Conservation (phyloP, 2,329 filamentous ascomycete genomes). For the Ceratocystis harringtonii region DNA sequence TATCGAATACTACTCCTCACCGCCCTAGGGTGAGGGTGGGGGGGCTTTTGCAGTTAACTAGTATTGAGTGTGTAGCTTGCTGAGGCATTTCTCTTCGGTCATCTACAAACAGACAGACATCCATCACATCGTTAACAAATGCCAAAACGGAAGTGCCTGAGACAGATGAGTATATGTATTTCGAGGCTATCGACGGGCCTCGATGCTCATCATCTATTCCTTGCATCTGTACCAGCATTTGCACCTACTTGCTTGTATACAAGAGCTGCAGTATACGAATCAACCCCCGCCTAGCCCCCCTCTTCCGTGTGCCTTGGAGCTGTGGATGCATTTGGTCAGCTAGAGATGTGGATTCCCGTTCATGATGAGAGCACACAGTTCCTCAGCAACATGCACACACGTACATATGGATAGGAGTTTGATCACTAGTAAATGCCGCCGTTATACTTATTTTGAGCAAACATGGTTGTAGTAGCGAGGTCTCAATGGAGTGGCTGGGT, state of each 20-base stretch:
- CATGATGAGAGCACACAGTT: too few species aligned
- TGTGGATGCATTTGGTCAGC: too few species aligned
- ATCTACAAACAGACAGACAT: too few species aligned
- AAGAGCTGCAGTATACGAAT: neutral
- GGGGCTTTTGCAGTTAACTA: neutral
- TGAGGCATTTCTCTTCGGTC: too few species aligned
- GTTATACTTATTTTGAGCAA: neutral
- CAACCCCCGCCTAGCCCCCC: too few species aligned
- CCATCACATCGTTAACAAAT: neutral
- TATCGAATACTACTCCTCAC: neutral
- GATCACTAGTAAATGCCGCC: neutral
- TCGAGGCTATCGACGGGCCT: neutral
- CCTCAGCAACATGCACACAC: too few species aligned
- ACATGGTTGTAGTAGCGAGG: neutral
- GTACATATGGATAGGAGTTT: neutral
- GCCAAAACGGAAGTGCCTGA: neutral
- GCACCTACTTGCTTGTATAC: neutral
- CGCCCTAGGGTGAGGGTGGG: neutral
- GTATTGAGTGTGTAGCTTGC: neutral
- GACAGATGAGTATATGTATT: neutral
- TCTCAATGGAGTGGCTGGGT: constrained; percentile 1
- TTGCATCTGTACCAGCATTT: neutral
- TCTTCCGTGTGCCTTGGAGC: too few species aligned
- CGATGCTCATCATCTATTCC: neutral
- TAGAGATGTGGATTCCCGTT: too few species aligned